Evolutionary conservation across 2,329 filamentous ascomycete genomes (phyloP).

Genomic region (Verticillium nubilum): DNA sequence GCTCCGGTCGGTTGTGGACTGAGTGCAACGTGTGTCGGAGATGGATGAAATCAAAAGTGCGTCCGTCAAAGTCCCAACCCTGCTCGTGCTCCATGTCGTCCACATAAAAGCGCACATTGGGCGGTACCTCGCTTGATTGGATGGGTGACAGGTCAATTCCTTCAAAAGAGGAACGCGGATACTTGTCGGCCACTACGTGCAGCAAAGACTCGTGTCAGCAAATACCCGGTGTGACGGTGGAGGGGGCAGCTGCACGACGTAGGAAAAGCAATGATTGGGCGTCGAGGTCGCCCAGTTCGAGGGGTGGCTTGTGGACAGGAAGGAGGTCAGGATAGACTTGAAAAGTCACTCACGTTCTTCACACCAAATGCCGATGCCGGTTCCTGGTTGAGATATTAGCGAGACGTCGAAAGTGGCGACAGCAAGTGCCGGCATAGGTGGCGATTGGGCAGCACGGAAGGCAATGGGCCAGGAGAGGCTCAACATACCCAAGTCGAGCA

Average conservation of each 20-base stretch:
- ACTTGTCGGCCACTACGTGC: slow-evolving; percentile 40
- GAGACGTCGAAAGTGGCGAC: not conserved
- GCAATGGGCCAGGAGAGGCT: slow-evolving; percentile 2
- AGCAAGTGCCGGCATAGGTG: not conserved
- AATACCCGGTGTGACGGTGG: not conserved
- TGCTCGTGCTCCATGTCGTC: slow-evolving; percentile 46
- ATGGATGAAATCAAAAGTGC: slow-evolving; percentile 44
- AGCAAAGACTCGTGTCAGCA: not conserved
- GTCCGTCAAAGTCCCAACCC: slow-evolving; percentile 40
- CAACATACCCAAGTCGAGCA: slow-evolving; percentile 40
- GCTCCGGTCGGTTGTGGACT: slow-evolving; percentile 31
- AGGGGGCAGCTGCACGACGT: not conserved
- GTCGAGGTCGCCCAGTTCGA: not conserved
- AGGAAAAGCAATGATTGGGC: not conserved
- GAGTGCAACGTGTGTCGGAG: slow-evolving; percentile 41
- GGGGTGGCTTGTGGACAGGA: not conserved
- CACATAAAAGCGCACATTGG: slow-evolving; percentile 45
- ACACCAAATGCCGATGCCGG: slow-evolving; percentile 46
- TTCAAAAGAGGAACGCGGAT: slow-evolving; percentile 35
- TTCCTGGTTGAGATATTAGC: slow-evolving; percentile 26
- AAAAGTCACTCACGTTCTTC: slow-evolving; percentile 36
- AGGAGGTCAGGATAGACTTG: not conserved
- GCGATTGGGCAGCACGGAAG: not conserved
- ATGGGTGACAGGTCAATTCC: slow-evolving; percentile 48
- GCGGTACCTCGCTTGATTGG: slow-evolving; percentile 44